Base-by-base conservation (phyloP, 1,139 yeast genomes). In the Diutina ranongensis region DNA sequence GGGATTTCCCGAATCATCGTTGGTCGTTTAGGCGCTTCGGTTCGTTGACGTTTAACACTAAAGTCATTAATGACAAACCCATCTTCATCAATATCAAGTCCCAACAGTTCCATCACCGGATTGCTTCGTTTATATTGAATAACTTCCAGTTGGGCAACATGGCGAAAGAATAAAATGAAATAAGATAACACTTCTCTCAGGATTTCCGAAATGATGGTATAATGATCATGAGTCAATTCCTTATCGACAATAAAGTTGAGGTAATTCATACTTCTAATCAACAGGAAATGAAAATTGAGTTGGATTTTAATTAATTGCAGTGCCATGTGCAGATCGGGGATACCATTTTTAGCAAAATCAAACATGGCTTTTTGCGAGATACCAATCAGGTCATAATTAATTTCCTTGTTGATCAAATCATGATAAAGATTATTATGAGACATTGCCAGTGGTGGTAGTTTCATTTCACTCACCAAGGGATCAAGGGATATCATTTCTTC, bases 61-160 rank as follows among this genome's bases (percentile, higher is more conserved):
- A 70, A 70, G 53, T 70, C 75, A 51, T 71, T 71, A 13, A 71
- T 69, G 2, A 71, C 71, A 55, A 69, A 69, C 15, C 76, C 75
- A 52, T 71, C 74, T 45, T 70, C 74, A 50, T 70, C 75, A 22
- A 57, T 54, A 46, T 58, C 61, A 19, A 57, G 45, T 3, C 46
- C 36, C 27, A 50, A 42, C 42, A 38, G 42, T 3, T 13, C 42
- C 42, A 38, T 38, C 20, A 38, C 42, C 8, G 33, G 32, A n/a
- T 38, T 38, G 15, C 32, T 38, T 10, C 31, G 32, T 12, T 22
- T 25, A n/a, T 38, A 20, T 25, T 21, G 31, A n/a, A 25, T 20
- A 22, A 38, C 32, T 25, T 38, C 42, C 32, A 25, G 21, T 9
- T 44, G 40, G 16, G 52, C 51, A 8, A 58, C 51, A 44, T 60